Percentiles rank a stretch among this genome's conserved stretches.
These are phyloP conservation scores for Scheffersomyces coipomensis DNA, from an alignment of 805 yeast genomes.

Conservation along the genomic window DNA sequence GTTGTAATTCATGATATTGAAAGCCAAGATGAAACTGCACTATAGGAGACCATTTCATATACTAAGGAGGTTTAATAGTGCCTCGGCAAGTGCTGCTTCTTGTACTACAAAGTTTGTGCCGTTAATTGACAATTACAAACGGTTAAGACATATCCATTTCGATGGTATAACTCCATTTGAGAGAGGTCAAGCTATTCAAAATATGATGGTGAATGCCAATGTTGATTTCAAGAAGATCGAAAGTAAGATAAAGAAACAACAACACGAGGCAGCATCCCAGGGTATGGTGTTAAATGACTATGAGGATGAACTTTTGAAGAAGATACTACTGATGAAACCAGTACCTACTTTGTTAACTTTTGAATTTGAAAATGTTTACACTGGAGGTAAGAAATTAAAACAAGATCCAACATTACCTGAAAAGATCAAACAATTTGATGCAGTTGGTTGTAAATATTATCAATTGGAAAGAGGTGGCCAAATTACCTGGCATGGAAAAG, in stretches of 20 bases:
- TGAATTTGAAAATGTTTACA: slow-evolving; percentile 82
- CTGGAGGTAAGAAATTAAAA: slow-evolving; percentile 86
- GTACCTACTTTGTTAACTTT: slow-evolving; percentile 73
- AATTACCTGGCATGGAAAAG: slow-evolving; percentile 95
- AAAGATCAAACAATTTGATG: slow-evolving; percentile 23
- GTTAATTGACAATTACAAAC: slow-evolving; percentile 28
- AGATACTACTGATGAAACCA: slow-evolving; percentile 44
- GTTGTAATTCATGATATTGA: too few relatives aligned
- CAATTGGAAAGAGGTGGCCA: slow-evolving; percentile 93
- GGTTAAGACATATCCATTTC: slow-evolving; percentile 41
- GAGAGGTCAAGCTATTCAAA: slow-evolving; percentile 57
- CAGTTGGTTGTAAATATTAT: slow-evolving; percentile 57
- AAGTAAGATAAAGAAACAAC: slow-evolving; percentile 43
- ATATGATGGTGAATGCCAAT: slow-evolving; percentile 52
- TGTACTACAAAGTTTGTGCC: slow-evolving; percentile 29
- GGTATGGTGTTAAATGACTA: slow-evolving; percentile 43
- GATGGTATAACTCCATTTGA: slow-evolving; percentile 38
- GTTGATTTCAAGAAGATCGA: slow-evolving; percentile 56
- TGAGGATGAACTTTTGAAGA: slow-evolving; percentile 45
- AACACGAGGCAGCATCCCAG: slow-evolving; percentile 27
- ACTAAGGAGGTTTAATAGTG: slow-evolving; percentile 8
- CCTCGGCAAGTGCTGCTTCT: not conserved
- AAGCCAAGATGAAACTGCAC: too few relatives aligned
- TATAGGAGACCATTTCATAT: not conserved
- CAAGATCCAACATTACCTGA: slow-evolving; percentile 39